Evolutionary conservation across 2,329 filamentous ascomycete species (phyloP), one percentile per base, ranked within the genome.

Genomic region (Fusarium buxicola): DNA sequence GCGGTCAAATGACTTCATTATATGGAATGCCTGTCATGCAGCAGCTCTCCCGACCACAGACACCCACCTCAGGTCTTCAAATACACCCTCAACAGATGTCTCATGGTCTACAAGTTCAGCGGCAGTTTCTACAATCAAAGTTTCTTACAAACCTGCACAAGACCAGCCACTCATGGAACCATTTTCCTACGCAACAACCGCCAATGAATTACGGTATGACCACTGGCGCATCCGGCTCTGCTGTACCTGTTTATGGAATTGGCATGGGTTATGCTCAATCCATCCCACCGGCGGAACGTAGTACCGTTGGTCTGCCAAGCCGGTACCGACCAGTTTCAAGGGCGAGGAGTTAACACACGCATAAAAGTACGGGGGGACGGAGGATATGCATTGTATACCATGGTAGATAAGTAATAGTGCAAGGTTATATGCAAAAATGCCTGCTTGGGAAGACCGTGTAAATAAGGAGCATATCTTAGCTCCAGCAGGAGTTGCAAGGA

Each of bases 271-370:
- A 63, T 13, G 60, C 60, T 0, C 48, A 55, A 8, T 56, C 49
- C 1, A 63, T 63, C 2, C 60, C 60, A 2, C 60, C 60, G 0
- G 31, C 55, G 1, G 60, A 63, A 30, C 47, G 60, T 16, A 63
- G 60, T 28, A 63, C 41, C 3, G 49, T 63, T 4, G 60, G 60
- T 3, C 24, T 63, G 6, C 60, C 60, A 2, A 63, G 60, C 10
- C 45, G 60, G 5, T 63, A 63, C 4, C 56, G 60, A 6, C 31
- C 55, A 7, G 60, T 63, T 0, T 56, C 60, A 3, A 63, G 50
- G 45, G 24, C 39, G 7, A 51, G 40, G n/a, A 49, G 44, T 24
- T 62, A 8, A 44, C n/a, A 36, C 8, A 18, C 8, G 7, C n/a
- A n/a, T n/a, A n/a, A n/a, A n/a, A n/a, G n/a, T n/a, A n/a, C n/a